Conservation (phyloP, 768 basidiomycete species). For the Serendipita sp. region DNA sequence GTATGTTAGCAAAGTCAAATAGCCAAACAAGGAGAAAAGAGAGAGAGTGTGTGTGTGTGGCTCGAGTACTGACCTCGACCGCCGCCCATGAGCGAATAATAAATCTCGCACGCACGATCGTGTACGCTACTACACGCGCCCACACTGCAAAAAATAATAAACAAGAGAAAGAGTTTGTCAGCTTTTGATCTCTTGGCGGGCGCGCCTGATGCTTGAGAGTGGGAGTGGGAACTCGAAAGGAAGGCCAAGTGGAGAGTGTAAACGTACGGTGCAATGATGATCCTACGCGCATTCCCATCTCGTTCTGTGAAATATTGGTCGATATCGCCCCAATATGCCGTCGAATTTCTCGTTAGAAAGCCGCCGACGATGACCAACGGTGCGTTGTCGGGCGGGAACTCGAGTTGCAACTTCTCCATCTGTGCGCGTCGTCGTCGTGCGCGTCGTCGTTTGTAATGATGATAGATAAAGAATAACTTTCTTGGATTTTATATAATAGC, state of each 20-base stretch:
- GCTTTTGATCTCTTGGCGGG: not conserved
- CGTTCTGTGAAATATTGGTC: conserved; percentile 17
- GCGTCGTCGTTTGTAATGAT: no score
- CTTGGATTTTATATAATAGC: no score
- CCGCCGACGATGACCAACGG: conserved; percentile 35
- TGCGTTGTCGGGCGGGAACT: not conserved
- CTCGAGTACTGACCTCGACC: conserved; percentile 12
- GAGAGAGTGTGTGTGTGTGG: no score
- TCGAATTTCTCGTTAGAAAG: conserved; percentile 26
- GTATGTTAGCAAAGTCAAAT: not conserved
- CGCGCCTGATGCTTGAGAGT: not conserved
- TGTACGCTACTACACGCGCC: conserved; percentile 38
- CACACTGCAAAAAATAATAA: conserved; percentile 19
- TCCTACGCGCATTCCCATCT: conserved; percentile 11
- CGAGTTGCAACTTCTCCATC: no score
- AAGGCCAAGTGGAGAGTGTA: not conserved
- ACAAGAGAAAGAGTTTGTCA: not conserved
- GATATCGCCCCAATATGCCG: conserved; percentile 28
- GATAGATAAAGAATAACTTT: no score
- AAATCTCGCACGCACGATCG: conserved; percentile 37
- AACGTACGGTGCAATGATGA: conserved; percentile 20
- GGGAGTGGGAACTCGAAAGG: conserved; percentile 13
- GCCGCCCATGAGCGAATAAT: conserved; percentile 31
- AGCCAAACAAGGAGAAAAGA: not conserved
- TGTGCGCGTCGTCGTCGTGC: no score